Percentiles rank a stretch among this genome's conserved stretches.
Conservation (phyloP, 1,284 basidiomycete species). For the Anthracocystis setariae region DNA sequence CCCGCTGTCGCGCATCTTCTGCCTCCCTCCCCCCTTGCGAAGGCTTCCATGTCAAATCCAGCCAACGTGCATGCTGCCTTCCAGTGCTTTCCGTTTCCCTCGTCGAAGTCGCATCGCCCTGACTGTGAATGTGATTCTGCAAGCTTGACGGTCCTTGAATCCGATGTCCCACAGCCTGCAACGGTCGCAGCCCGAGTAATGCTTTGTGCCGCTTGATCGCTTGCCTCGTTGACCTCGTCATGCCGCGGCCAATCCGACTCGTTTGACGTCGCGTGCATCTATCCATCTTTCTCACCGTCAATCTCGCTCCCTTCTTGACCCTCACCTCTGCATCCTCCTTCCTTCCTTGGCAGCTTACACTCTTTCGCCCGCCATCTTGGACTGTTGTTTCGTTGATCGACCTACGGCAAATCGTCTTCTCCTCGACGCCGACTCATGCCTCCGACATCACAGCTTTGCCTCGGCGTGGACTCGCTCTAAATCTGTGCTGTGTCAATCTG, state of each 20-base stretch:
- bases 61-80: neutral
- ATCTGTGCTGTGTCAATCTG: neutral
- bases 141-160: too few species aligned
- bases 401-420: neutral
- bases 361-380: slow-evolving; percentile 5
- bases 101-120: too few species aligned
- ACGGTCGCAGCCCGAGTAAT: too few species aligned
- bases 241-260: neutral
- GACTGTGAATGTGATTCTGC: too few species aligned
- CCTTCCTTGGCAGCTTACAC: neutral
- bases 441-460: neutral
- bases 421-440: neutral
- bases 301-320: slow-evolving; percentile 16
- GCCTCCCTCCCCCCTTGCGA: neutral
- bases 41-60: neutral
- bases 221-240: neutral
- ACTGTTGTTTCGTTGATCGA: slow-evolving; percentile 1
- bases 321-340: neutral
- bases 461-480: neutral
- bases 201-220: neutral
- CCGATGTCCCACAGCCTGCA: too few species aligned
- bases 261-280: slow-evolving; percentile 6
- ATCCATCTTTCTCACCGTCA: slow-evolving; percentile 11
- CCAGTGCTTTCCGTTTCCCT: neutral
- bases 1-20: neutral